Evolutionary conservation across 495 filamentous ascomycete genomes (phyloP).

Genomic region (Penicillium egyptiacum): DNA sequence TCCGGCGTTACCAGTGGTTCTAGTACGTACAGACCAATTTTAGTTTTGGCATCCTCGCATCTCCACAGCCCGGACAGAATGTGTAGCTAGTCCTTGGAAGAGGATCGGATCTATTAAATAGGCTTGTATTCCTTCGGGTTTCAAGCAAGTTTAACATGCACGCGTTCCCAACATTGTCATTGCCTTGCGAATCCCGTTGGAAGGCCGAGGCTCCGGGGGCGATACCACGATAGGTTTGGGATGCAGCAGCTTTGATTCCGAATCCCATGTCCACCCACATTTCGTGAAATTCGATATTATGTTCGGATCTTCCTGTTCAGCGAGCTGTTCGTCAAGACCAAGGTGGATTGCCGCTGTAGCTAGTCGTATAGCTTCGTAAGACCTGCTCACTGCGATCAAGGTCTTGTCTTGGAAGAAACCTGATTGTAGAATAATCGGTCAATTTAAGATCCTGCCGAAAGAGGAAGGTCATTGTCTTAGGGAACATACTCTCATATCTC

Average conservation of each 20-base stretch:
- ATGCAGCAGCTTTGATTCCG: constrained; percentile 37
- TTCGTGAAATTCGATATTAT: constrained; percentile 42
- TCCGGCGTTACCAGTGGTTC: constrained; percentile 28
- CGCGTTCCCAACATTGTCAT: constrained; percentile 39
- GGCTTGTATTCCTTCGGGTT: not conserved
- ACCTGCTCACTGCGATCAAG: constrained; percentile 46
- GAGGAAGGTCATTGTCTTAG: not conserved
- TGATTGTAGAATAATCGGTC: constrained; percentile 12
- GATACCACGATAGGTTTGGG: constrained; percentile 37
- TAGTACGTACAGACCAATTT: constrained; percentile 7
- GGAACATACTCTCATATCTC: constrained; percentile 44
- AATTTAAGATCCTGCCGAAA: not conserved
- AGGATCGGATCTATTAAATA: not conserved
- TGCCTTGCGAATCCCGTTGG: constrained; percentile 33
- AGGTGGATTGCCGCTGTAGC: constrained; percentile 46
- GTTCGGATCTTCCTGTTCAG: constrained; percentile 31
- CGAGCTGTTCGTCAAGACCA: constrained; percentile 39
- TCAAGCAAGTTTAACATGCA: constrained; percentile 19
- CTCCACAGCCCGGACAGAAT: not conserved
- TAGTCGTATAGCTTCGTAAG: constrained; percentile 51
- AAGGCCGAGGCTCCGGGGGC: constrained; percentile 23
- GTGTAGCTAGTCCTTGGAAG: constrained; percentile 6
- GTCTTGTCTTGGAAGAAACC: constrained; percentile 51
- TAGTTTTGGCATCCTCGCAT: constrained; percentile 10
- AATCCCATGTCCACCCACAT: constrained; percentile 50